phyloP scores from a whole-genome alignment of 805 yeast species.

The Ogataea trehaloabstinens region DNA sequence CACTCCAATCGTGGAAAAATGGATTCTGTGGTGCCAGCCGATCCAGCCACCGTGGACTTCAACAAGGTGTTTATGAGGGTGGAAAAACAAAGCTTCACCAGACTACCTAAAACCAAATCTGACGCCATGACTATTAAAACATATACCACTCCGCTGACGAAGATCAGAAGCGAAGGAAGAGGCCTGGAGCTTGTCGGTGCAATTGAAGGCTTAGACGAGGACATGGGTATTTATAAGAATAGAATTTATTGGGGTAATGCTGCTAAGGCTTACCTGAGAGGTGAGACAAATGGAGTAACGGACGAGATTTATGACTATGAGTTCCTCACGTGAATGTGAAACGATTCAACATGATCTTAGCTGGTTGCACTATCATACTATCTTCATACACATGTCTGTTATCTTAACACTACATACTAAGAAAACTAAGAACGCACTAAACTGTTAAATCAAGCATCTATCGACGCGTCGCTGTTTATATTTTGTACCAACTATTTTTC shows the following conservation, averaged over 20 bases:
- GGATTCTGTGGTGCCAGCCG: conserved; percentile 33
- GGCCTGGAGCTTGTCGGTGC: conserved; percentile 57
- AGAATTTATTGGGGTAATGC: conserved; percentile 71
- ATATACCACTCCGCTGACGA: conserved; percentile 50
- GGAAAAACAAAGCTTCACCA: conserved; percentile 57
- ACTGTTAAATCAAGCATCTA: too few species aligned
- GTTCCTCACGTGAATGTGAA: conserved; percentile 60
- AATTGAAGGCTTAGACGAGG: conserved; percentile 59
- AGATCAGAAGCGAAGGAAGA: conserved; percentile 42
- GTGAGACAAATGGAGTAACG: conserved; percentile 36
- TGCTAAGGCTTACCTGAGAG: conserved; percentile 41
- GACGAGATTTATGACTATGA: conserved; percentile 22
- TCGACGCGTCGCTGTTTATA: neutral
- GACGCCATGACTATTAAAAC: conserved; percentile 56
- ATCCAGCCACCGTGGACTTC: conserved; percentile 38
- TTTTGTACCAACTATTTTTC: neutral
- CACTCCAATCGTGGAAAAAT: conserved; percentile 38
- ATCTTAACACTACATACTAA: too few species aligned
- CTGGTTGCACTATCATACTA: too few species aligned
- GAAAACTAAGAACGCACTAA: too few species aligned
- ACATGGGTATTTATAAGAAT: conserved; percentile 59
- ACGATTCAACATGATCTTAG: too few species aligned
- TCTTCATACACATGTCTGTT: too few species aligned
- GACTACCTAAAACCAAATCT: conserved; percentile 47
- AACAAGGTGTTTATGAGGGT: conserved; percentile 53